phyloP scores from a whole-genome alignment of 345 rosid species.

The Salix dunnii region DNA sequence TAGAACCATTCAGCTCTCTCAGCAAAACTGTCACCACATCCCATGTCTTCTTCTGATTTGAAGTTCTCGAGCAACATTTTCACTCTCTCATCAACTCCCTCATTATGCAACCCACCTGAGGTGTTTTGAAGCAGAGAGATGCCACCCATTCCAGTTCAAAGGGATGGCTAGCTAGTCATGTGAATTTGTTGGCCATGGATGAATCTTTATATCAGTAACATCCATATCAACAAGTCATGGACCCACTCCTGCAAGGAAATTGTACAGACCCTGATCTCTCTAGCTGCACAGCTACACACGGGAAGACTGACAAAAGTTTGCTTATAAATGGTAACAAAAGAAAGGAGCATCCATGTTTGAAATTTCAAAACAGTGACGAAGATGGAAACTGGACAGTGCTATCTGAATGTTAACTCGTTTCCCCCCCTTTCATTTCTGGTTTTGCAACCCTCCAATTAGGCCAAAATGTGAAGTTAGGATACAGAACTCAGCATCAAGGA shows the following conservation, averaged over 20 bases:
- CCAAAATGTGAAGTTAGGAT: neutral
- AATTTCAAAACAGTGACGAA: neutral
- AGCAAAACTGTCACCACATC: constrained; percentile 47
- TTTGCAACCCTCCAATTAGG: neutral
- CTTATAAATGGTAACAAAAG: neutral
- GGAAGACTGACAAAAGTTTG: neutral
- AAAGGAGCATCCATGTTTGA: neutral
- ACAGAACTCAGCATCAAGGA: neutral
- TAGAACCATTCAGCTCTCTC: constrained; percentile 70
- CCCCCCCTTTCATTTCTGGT: neutral
- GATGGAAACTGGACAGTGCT: neutral
- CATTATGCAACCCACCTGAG: neutral
- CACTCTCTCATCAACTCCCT: constrained; percentile 51
- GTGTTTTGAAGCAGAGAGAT: neutral
- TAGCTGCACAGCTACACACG: neutral
- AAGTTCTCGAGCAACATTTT: constrained; percentile 25
- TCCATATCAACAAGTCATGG: neutral
- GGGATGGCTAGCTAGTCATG: neutral
- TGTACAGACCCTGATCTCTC: neutral
- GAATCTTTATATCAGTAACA: neutral
- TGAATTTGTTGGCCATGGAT: neutral
- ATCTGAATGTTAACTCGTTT: neutral
- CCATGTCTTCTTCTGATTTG: constrained; percentile 31
- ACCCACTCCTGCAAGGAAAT: neutral
- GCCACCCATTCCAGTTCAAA: neutral